phyloP scores from a whole-genome alignment of 768 basidiomycete genomes.

The Tulasnella calospora region DNA sequence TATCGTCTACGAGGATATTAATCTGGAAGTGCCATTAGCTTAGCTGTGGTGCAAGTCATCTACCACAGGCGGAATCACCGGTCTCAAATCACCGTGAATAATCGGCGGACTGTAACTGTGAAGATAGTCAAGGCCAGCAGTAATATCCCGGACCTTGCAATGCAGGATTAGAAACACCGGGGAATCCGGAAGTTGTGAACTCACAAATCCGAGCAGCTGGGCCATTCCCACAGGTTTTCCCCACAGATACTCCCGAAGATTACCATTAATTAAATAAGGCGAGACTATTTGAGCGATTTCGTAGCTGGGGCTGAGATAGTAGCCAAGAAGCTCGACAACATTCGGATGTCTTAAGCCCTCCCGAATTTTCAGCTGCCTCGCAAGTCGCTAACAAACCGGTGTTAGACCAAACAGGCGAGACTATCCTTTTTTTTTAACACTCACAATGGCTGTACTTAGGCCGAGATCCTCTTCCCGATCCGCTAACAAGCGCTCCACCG shows the following conservation, averaged over 20 bases:
- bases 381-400: not conserved
- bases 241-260: not conserved
- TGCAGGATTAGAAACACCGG: not conserved
- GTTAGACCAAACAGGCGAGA: not conserved
- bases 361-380: not conserved
- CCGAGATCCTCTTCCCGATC: no score
- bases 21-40: not conserved
- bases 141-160: not conserved
- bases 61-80: not conserved
- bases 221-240: not conserved
- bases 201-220: not conserved
- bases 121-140: not conserved
- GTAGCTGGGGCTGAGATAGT: not conserved
- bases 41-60: not conserved
- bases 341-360: not conserved
- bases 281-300: not conserved
- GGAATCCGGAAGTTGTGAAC: not conserved
- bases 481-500: not conserved
- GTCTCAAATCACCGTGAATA: not conserved
- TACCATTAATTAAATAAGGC: not conserved
- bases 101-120: not conserved
- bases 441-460: not conserved
- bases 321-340: not conserved
- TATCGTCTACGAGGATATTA: not conserved
- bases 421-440: not conserved